A percentile compares a stretch with the other conserved stretches of the same genome.
phyloP scores from a whole-genome alignment of 2,329 filamentous ascomycete genomes.

The Stagonosporopsis chrysanthemi region DNA sequence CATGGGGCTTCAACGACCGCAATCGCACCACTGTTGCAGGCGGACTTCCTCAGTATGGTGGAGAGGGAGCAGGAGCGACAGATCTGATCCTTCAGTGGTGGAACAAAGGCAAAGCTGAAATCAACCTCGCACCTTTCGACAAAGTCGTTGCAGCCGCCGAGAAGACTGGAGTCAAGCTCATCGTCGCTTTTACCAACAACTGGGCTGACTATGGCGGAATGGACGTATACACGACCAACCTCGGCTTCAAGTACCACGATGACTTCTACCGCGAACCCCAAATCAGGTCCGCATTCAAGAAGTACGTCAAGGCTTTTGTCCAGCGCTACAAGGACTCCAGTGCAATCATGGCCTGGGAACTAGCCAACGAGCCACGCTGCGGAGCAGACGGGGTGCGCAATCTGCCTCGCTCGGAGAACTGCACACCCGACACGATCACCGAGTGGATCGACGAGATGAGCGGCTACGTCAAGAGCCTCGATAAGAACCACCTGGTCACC shows the following conservation, averaged over 20 bases:
- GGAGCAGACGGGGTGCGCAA: conserved; percentile 38
- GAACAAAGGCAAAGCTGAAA: conserved; percentile 56
- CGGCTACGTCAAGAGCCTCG: conserved; percentile 61
- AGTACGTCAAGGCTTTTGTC: conserved; percentile 60
- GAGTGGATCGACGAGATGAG: conserved; percentile 64
- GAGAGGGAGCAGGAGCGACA: conserved; percentile 56
- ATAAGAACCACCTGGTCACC: conserved; percentile 62
- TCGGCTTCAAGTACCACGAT: conserved; percentile 61
- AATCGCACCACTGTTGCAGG: conserved; percentile 56
- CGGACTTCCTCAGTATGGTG: conserved; percentile 62
- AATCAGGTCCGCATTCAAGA: conserved; percentile 60
- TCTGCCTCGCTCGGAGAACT: conserved; percentile 39
- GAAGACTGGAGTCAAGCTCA: conserved; percentile 60
- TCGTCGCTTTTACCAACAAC: conserved; percentile 64
- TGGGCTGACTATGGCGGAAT: conserved; percentile 69
- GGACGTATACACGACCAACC: conserved; percentile 65
- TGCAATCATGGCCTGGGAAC: conserved; percentile 64
- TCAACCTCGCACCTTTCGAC: conserved; percentile 58
- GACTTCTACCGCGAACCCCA: conserved; percentile 56
- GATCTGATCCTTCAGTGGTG: conserved; percentile 56
- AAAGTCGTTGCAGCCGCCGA: conserved; percentile 61
- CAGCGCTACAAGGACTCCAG: conserved; percentile 57
- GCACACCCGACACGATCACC: conserved; percentile 53
- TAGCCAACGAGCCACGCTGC: conserved; percentile 58
- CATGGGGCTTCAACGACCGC: conserved; percentile 66